Conservation (phyloP, 306 rosid genomes). For the Pueraria montana region DNA sequence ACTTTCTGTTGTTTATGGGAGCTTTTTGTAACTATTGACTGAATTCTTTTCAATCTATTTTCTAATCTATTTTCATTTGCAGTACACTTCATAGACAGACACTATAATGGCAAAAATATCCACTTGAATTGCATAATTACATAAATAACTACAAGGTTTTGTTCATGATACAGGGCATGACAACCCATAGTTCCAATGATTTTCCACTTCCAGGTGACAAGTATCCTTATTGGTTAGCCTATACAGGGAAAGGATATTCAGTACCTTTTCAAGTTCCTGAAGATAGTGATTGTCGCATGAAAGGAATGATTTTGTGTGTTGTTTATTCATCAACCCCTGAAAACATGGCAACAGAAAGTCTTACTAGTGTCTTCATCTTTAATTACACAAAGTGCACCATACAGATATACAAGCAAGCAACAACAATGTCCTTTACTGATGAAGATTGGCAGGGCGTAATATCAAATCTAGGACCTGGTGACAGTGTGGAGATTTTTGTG, state of each 20-base stretch:
- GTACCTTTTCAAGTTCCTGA: constrained; percentile 21
- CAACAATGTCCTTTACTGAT: constrained; percentile 28
- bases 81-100: background rate
- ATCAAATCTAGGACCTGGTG: constrained; percentile 16
- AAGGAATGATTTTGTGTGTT: constrained; percentile 35
- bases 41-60: constrained; percentile 4
- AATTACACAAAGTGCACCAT: constrained; percentile 35
- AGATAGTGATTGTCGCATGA: background rate
- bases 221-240: constrained; percentile 21
- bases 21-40: background rate
- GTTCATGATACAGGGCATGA: background rate
- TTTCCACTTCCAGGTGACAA: constrained; percentile 25
- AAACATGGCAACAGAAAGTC: background rate
- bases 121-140: no score
- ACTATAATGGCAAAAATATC: background rate
- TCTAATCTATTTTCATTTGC: background rate
- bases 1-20: no score
- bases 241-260: background rate
- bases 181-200: background rate
- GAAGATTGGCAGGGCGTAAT: constrained; percentile 11
- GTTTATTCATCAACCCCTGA: constrained; percentile 2
- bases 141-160: background rate
- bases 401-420: constrained; percentile 20
- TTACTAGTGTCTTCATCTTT: background rate
- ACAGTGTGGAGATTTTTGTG: constrained; percentile 29